A percentile compares a stretch with the other conserved stretches of the same genome.
Conservation (phyloP, 768 basidiomycete species). For the Naganishia kalamii region DNA sequence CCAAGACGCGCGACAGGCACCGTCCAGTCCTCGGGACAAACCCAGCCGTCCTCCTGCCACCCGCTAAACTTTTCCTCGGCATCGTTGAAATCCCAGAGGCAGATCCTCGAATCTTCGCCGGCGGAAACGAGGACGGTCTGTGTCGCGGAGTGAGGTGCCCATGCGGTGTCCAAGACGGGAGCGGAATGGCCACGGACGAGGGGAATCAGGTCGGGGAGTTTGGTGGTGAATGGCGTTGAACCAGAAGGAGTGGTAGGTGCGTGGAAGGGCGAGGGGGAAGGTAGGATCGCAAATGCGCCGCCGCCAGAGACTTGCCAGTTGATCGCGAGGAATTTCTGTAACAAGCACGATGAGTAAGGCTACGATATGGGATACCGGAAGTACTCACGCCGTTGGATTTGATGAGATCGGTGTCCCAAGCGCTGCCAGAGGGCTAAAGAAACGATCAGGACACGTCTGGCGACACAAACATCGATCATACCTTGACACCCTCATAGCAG, state of each 20-base stretch:
- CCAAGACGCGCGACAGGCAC: slow-evolving; percentile 8
- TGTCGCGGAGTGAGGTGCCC: slow-evolving; percentile 78
- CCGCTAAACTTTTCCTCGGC: slow-evolving; percentile 58
- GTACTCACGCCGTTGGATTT: slow-evolving; percentile 68
- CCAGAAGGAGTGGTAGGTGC: slow-evolving; percentile 53
- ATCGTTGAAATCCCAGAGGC: slow-evolving; percentile 82
- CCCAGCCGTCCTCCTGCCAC: slow-evolving; percentile 79
- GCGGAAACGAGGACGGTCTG: slow-evolving; percentile 78
- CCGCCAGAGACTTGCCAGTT: slow-evolving; percentile 68
- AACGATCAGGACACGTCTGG: slow-evolving; percentile 35
- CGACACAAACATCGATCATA: slow-evolving; percentile 5
- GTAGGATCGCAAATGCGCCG: slow-evolving; percentile 82
- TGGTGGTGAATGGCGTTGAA: slow-evolving; percentile 54
- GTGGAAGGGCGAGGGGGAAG: slow-evolving; percentile 57
- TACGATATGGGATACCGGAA: neutral
- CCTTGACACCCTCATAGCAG: slow-evolving; percentile 43
- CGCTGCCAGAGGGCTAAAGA: slow-evolving; percentile 67
- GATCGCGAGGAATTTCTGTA: slow-evolving; percentile 72
- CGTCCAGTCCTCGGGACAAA: slow-evolving; percentile 47
- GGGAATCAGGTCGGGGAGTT: slow-evolving; percentile 86
- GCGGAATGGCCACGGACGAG: slow-evolving; percentile 66
- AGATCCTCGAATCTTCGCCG: slow-evolving; percentile 87
- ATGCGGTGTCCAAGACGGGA: slow-evolving; percentile 76
- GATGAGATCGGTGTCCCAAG: slow-evolving; percentile 94
- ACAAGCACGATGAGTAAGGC: slow-evolving; percentile 8